A percentile compares a stretch with the other conserved stretches of the same genome.
These are phyloP conservation scores for Xylaria nigripes DNA, from an alignment of 495 filamentous ascomycete species.

Conservation along the genomic window DNA sequence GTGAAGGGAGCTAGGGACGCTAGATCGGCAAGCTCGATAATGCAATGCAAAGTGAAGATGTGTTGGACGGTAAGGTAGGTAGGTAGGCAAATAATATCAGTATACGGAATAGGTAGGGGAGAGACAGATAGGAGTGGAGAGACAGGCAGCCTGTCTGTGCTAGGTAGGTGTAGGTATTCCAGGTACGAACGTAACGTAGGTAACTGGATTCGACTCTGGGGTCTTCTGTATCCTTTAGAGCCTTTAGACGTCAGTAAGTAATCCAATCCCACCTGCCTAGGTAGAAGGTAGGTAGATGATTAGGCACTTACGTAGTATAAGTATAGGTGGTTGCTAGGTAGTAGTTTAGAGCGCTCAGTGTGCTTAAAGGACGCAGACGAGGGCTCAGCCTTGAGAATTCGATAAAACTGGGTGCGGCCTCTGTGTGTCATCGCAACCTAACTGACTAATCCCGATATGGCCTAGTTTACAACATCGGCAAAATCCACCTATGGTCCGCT, in stretches of 20 bases:
- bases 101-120: background rate
- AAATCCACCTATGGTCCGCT: background rate
- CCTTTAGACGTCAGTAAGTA: background rate
- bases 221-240: background rate
- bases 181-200: background rate
- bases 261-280: background rate
- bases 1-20: too few relatives aligned
- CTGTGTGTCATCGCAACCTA: too few relatives aligned
- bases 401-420: background rate
- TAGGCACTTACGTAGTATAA: too few relatives aligned
- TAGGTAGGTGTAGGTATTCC: background rate
- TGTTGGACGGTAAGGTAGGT: background rate
- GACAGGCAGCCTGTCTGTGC: background rate
- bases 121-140: conserved; percentile 1
- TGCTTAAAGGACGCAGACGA: too few relatives aligned
- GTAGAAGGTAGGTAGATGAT: too few relatives aligned
- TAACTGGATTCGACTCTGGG: background rate
- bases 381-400: background rate
- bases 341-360: too few relatives aligned
- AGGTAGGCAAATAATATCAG: background rate
- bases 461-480: too few relatives aligned
- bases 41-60: background rate
- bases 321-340: too few relatives aligned
- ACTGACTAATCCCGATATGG: too few relatives aligned
- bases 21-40: background rate